Evolutionary conservation across 805 yeast species (phyloP).

Genomic region (Pichia thaimueangensis): DNA sequence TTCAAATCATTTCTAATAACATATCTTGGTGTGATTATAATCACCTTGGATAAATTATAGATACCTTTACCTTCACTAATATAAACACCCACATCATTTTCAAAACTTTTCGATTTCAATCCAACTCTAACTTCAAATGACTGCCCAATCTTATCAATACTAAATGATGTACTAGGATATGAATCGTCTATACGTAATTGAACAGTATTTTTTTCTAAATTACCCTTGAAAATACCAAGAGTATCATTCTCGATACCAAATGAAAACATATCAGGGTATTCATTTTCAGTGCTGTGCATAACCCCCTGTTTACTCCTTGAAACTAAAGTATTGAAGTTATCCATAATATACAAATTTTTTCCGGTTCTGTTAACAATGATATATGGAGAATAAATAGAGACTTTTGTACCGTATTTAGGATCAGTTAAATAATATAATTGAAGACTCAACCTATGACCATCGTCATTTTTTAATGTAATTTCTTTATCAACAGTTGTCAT

Average conservation of each 20-base stretch:
- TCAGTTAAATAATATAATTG: slow-evolving; percentile 55
- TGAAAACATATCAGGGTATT: slow-evolving; percentile 75
- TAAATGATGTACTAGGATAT: slow-evolving; percentile 61
- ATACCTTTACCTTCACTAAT: slow-evolving; percentile 82
- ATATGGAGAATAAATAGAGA: slow-evolving; percentile 79
- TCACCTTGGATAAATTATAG: slow-evolving; percentile 68
- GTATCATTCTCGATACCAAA: slow-evolving; percentile 50
- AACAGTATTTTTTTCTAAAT: slow-evolving; percentile 55
- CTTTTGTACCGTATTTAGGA: slow-evolving; percentile 51
- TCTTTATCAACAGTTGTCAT: slow-evolving; percentile 29
- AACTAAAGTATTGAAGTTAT: slow-evolving; percentile 43
- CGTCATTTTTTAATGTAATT: slow-evolving; percentile 44
- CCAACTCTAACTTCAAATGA: slow-evolving; percentile 47
- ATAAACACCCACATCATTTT: slow-evolving; percentile 68
- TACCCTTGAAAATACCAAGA: slow-evolving; percentile 23
- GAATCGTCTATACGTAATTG: slow-evolving; percentile 61
- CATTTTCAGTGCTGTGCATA: not conserved
- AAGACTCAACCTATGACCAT: slow-evolving; percentile 63
- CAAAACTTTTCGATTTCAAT: slow-evolving; percentile 44
- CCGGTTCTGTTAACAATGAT: slow-evolving; percentile 78
- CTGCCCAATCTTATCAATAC: slow-evolving; percentile 90
- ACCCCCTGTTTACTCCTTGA: slow-evolving; percentile 26
- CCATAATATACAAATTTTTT: slow-evolving; percentile 52
- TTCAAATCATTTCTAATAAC: slow-evolving; percentile 58
- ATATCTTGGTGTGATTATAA: slow-evolving; percentile 78